Conservation (phyloP, 163 green algal genomes). For the Chlamydomonas reinhardtii region DNA sequence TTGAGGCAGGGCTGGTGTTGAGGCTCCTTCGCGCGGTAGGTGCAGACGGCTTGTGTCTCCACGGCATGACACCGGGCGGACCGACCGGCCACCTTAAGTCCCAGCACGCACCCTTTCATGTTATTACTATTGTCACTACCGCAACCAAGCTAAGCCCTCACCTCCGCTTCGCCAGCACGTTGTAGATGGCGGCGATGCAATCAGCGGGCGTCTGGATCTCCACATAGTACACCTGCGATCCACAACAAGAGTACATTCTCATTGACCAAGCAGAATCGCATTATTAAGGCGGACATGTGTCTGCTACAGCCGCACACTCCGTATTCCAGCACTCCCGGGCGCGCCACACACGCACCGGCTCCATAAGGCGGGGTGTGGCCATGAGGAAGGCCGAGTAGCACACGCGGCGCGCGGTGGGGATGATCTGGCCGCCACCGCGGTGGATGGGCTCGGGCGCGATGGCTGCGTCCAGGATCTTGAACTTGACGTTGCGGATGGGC, state of each 20-base stretch:
- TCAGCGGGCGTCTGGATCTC: slow-evolving; percentile 98
- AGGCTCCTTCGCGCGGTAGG: too few relatives aligned
- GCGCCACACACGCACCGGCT: slow-evolving; percentile 75
- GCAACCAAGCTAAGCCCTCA: neutral
- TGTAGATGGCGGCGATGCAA: slow-evolving; percentile 97
- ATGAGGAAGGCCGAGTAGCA: slow-evolving; percentile 97
- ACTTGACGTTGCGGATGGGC: slow-evolving; percentile 97
- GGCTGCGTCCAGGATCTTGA: slow-evolving; percentile 94
- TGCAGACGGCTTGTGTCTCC: too few relatives aligned
- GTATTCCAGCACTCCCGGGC: too few relatives aligned
- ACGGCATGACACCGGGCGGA: too few relatives aligned
- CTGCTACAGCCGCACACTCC: too few relatives aligned
- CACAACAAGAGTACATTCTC: too few relatives aligned
- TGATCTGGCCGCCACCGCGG: slow-evolving; percentile 94
- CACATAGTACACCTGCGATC: slow-evolving; percentile 87
- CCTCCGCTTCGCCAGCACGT: slow-evolving; percentile 92
- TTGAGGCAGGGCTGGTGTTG: neutral
- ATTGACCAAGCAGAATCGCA: neutral
- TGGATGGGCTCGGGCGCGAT: slow-evolving; percentile 89
- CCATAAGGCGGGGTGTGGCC: slow-evolving; percentile 97
- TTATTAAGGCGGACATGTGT: too few relatives aligned
- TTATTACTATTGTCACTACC: too few relatives aligned
- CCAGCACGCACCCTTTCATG: too few relatives aligned
- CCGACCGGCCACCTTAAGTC: too few relatives aligned
- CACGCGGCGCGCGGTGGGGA: slow-evolving; percentile 94